Evolutionary conservation across 2,329 filamentous ascomycete genomes (phyloP), one percentile per base, ranked within the genome.

Genomic region (Lachnellula occidentalis): DNA sequence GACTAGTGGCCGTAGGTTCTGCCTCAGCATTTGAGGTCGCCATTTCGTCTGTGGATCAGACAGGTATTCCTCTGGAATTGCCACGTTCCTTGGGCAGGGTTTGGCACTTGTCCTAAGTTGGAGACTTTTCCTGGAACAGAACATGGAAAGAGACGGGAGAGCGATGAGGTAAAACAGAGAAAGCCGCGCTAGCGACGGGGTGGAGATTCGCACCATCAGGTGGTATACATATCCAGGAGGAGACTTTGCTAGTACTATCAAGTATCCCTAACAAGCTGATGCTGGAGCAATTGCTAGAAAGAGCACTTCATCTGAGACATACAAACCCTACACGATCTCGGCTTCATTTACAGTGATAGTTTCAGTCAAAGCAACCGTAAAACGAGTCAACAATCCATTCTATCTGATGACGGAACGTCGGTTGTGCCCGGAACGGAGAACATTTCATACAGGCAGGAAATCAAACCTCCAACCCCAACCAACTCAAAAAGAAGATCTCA

Each of bases 401-500:
- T 21, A 43, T 21, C 41, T 43, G 12, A n/a, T 11, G n/a, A 43
- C 17, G 19, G 41, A 22, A 22, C 12, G 6, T n/a, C 19, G 1
- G 14, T 19, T 21, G 12, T 43, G n/a, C 36, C 36, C 15, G n/a
- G n/a, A 39, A 39, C 15, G n/a, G 3, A 39, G 3, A 39, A 17
- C 36, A 39, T 39, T n/a, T 39, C 14, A 39, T 39, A 17, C 15
- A 39, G 15, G 36, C 36, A 39, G 15, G 14, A 17, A 39, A 39
- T 15, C 36, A 39, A 39, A 39, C 36, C 36, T n/a, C 36, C 41
- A 43, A 45, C 49, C 49, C 49, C 49, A 53, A 42, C 50, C 50
- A 48, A 48, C 45, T 27, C 34, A 22, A 51, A 51, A 46, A 48
- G 22, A 34, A 15, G 21, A 19, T 48, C 42, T 49, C 43, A 42